Base-by-base conservation (phyloP, 345 rosid species). In the Eucalyptus erythrocorys region DNA sequence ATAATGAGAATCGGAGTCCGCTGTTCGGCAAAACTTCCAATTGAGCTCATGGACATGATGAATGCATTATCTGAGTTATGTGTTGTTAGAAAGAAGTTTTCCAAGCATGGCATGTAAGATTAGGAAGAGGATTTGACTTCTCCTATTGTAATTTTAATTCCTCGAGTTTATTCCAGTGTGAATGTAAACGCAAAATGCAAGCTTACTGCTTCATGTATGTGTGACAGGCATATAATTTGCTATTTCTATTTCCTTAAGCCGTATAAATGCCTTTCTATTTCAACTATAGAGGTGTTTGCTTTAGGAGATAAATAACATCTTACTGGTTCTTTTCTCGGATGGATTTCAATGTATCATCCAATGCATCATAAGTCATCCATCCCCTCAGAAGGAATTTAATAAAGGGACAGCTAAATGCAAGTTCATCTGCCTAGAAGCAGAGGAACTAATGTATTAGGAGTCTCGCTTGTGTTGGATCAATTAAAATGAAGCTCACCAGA, bases 51-150 rank as follows among this genome's bases (percentile, higher is more conserved):
- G 64, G 64, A 57, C 64, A 57, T 57, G 64, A 10, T 0, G 30
- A 57, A 4, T 57, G 64, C 64, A 57, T 57, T 57, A 57, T 57
- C 64, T 0, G 0, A 10, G 1, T 57, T 57, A 57, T 10, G 30
- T 57, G 64, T 5, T 26, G n/a, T 57, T 0, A 57, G 0, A 57
- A 26, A 57, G 64, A 57, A 26, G 64, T 57, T 0, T 57, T 24
- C 10, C 1, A 57, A 0, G 64, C 61, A 55, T 57, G 64, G 64
- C 64, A 57, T 26, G 7, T 57, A 26, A 0, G 64, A 57, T 26
- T 57, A 24, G 64, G 64, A 10, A 57, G 64, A 24, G 64, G 64
- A 57, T 2, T 57, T 55, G 27, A 55, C 59, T 55, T 57, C 3
- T 57, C 64, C 13, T 26, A 0, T 57, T 5, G 64, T 0, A 57